Evolutionary conservation across 2,329 filamentous ascomycete species (phyloP).

Genomic region (Beauveria scarabaeidicola): DNA sequence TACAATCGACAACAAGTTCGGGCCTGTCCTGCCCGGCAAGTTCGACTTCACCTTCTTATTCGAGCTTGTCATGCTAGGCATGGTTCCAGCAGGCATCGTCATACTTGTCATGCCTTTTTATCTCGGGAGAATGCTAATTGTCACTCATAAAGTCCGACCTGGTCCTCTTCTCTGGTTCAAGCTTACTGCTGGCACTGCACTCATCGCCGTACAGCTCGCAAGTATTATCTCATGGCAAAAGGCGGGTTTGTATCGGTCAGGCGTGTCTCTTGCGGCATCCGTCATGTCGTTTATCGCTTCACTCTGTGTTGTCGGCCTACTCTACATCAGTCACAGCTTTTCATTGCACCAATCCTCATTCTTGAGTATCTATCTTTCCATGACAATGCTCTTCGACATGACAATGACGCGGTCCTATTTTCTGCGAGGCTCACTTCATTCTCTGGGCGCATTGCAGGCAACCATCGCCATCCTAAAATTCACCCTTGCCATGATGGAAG

Average conservation of each 20-base stretch:
- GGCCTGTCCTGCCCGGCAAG: background rate
- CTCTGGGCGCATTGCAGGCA: constrained; percentile 20
- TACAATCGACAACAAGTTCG: background rate
- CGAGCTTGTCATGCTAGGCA: background rate
- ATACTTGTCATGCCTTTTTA: background rate
- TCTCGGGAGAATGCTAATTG: background rate
- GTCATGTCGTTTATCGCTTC: constrained; percentile 20
- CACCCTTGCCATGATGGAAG: constrained; percentile 23
- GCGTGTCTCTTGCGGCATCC: constrained; percentile 21
- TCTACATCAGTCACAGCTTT: constrained; percentile 25
- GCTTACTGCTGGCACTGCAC: background rate
- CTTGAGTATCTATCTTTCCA: constrained; percentile 23
- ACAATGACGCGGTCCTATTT: constrained; percentile 25
- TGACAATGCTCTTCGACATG: constrained; percentile 25
- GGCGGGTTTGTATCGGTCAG: constrained; percentile 6
- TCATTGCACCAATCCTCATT: constrained; percentile 25
- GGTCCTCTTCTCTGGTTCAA: constrained; percentile 17
- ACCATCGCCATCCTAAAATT: constrained; percentile 20
- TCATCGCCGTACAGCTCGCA: constrained; percentile 13
- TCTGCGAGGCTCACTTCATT: constrained; percentile 18
- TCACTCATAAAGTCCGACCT: background rate
- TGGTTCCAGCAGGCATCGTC: background rate
- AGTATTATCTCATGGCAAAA: constrained; percentile 21
- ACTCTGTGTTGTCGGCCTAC: constrained; percentile 19
- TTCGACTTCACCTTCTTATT: background rate